Evolutionary conservation across 441 rosid genomes (phyloP).

Genomic region (Breynia disticha): DNA sequence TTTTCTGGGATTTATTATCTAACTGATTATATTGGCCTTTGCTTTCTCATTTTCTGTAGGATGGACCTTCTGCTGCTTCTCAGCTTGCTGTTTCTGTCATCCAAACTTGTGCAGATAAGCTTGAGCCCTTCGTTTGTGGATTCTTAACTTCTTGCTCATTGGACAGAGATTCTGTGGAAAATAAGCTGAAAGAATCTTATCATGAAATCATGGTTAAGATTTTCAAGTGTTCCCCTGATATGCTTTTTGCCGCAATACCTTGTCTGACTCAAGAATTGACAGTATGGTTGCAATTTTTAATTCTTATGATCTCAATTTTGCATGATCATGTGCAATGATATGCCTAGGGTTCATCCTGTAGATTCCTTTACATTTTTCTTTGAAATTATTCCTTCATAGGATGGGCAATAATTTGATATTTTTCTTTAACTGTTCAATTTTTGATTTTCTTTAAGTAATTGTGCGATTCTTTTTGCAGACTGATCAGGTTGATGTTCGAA

Average conservation of each 20-base stretch:
- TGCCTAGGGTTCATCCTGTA: not conserved
- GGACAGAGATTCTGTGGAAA: slow-evolving; percentile 57
- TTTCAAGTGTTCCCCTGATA: slow-evolving; percentile 71
- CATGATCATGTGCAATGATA: slow-evolving; percentile 2
- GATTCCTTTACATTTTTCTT: not conserved
- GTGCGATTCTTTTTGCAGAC: slow-evolving; percentile 38
- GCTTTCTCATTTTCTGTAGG: slow-evolving; percentile 28
- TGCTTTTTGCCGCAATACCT: slow-evolving; percentile 70
- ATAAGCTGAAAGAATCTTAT: slow-evolving; percentile 67
- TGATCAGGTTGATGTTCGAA: slow-evolving; percentile 91
- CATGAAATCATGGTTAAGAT: slow-evolving; percentile 68
- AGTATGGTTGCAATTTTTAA: slow-evolving; percentile 30
- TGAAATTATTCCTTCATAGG: not conserved
- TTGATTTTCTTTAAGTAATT: not conserved
- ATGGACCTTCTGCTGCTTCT: slow-evolving; percentile 41
- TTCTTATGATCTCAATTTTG: slow-evolving; percentile 13
- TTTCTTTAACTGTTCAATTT: not conserved
- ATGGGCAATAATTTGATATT: not conserved
- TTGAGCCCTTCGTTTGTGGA: slow-evolving; percentile 65
- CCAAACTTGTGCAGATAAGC: slow-evolving; percentile 51
- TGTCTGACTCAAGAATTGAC: slow-evolving; percentile 66
- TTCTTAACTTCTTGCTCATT: slow-evolving; percentile 69
- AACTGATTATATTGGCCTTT: not conserved
- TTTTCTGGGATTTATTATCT: not conserved
- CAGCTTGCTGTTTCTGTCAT: slow-evolving; percentile 74